A percentile compares a stretch with the other conserved stretches of the same genome.
phyloP scores from a whole-genome alignment of 768 basidiomycete genomes.

The Lactarius sp. region DNA sequence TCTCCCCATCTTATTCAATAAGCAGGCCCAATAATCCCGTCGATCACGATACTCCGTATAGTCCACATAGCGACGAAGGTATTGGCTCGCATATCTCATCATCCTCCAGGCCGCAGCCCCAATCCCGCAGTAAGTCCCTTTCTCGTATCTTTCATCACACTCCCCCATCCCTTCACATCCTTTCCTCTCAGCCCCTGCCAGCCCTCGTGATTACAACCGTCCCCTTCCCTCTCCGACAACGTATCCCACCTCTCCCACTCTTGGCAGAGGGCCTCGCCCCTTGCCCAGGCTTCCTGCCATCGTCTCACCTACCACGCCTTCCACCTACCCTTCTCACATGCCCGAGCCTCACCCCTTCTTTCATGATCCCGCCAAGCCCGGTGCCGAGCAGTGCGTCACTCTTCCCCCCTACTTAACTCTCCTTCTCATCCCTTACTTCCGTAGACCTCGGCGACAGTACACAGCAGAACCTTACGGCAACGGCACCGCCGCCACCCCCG shows the following conservation, averaged over 20 bases:
- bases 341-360: conserved; percentile 21
- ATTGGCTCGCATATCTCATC: conserved; percentile 5
- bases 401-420: too few relatives aligned
- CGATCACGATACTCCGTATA: conserved; percentile 24
- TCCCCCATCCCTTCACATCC: background rate
- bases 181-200: conserved; percentile 8
- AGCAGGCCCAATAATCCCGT: conserved; percentile 10
- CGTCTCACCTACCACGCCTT: conserved; percentile 12
- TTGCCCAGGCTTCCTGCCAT: conserved; percentile 21
- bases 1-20: conserved; percentile 19
- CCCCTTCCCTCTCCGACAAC: conserved; percentile 19
- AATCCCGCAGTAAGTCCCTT: conserved; percentile 7
- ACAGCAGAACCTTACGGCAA: conserved; percentile 1
- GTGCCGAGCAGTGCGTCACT: conserved; percentile 20
- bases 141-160: background rate
- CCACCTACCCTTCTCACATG: conserved; percentile 21
- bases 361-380: conserved; percentile 8
- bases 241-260: conserved; percentile 21
- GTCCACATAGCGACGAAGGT: conserved; percentile 25
- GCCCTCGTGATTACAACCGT: conserved; percentile 22
- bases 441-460: conserved; percentile 17
- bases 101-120: conserved; percentile 6
- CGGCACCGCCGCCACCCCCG: background rate
- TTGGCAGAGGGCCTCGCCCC: conserved; percentile 23
- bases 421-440: background rate